A percentile compares a stretch with the other conserved stretches of the same genome.
These are phyloP conservation scores for Fusarium phyllophilum DNA, from an alignment of 2,329 filamentous ascomycete genomes.

Conservation along the genomic window DNA sequence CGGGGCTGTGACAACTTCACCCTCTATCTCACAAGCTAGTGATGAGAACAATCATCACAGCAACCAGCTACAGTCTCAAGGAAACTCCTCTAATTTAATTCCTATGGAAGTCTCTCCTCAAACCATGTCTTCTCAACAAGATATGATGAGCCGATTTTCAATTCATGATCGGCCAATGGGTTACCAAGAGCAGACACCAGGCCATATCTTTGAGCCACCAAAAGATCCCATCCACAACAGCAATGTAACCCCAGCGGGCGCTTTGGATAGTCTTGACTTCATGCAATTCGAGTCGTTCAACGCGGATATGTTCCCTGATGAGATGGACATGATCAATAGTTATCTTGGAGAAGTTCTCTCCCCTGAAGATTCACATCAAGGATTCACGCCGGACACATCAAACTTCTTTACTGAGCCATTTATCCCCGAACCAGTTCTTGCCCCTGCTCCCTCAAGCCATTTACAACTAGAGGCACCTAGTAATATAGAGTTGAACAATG, in stretches of 20 bases:
- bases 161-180: neutral
- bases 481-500: neutral
- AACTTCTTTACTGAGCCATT: neutral
- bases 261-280: neutral
- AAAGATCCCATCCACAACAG: neutral
- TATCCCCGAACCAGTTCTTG: neutral
- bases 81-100: neutral
- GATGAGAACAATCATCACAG: neutral
- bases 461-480: neutral
- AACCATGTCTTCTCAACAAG: neutral
- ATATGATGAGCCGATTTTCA: neutral
- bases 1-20: neutral
- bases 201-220: neutral
- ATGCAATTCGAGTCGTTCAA: neutral
- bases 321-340: constrained; percentile 1
- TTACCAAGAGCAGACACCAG: neutral
- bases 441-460: neutral
- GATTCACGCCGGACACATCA: neutral
- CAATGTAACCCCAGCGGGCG: neutral
- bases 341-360: neutral
- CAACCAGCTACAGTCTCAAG: neutral
- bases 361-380: neutral
- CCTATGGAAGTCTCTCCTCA: neutral
- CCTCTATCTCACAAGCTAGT: neutral
- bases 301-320: neutral